Percentiles rank a stretch among this genome's conserved stretches.
Evolutionary conservation across 1,284 basidiomycete species (phyloP).

Genomic region (Cutaneotrichosporon sp.): DNA sequence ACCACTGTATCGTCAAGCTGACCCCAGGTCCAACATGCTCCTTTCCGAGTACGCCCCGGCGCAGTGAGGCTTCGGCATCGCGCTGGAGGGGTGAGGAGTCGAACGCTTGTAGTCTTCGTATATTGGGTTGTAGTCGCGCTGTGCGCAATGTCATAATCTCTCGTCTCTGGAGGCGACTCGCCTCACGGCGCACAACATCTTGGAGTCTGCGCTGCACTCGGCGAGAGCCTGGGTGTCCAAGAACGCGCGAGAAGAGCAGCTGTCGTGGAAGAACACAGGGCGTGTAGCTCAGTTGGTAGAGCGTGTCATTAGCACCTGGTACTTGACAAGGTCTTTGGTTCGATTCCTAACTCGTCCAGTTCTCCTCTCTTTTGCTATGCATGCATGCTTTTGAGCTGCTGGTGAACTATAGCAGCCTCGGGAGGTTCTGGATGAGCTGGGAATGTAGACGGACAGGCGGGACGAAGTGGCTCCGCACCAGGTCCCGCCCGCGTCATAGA

Average conservation of each 20-base stretch:
- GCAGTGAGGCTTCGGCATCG: neutral
- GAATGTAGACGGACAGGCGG: too few relatives aligned
- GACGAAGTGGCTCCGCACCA: too few relatives aligned
- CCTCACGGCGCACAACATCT: too few relatives aligned
- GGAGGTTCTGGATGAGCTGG: too few relatives aligned
- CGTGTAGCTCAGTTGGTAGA: constrained; percentile 2
- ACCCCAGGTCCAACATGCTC: constrained; percentile 17
- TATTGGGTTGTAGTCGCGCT: neutral
- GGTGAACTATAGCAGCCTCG: too few relatives aligned
- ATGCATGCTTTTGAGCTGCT: too few relatives aligned
- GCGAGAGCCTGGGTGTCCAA: too few relatives aligned
- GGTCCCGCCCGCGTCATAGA: too few relatives aligned
- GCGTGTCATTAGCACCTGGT: neutral
- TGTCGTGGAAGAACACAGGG: neutral
- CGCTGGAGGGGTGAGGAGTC: neutral
- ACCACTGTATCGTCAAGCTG: too few relatives aligned
- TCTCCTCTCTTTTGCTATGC: neutral
- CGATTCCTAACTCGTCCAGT: neutral
- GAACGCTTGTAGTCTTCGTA: neutral
- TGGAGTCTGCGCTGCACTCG: neutral
- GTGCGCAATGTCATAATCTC: neutral
- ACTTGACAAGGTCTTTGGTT: constrained; percentile 2
- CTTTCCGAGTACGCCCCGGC: constrained; percentile 9
- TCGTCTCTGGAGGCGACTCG: too few relatives aligned
- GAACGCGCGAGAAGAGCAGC: neutral